Evolutionary conservation across 352 stramenopile species (phyloP).

Genomic region (Phytophthora citricola): DNA sequence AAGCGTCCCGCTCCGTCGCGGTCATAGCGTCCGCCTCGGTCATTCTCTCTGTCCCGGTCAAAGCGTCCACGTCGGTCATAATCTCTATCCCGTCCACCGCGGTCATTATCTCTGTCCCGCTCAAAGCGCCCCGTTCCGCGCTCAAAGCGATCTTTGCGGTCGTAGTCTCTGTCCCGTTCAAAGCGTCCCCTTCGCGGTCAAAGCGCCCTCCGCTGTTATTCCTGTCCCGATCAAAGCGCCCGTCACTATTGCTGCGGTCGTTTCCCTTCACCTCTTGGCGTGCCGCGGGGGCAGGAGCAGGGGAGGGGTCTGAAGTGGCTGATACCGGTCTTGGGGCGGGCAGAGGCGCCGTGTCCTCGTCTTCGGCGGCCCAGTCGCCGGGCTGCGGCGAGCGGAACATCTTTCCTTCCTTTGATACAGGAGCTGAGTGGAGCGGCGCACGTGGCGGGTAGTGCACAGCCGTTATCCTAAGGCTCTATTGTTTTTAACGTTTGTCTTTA

Average conservation of each 20-base stretch:
- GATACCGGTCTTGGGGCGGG: conserved; percentile 9
- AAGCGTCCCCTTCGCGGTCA: conserved; percentile 18
- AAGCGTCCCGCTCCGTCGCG: conserved; percentile 15
- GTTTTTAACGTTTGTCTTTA: neutral
- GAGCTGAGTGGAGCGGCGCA: conserved; percentile 6
- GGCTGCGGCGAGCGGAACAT: conserved; percentile 81
- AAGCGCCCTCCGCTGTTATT: conserved; percentile 7
- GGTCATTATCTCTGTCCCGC: conserved; percentile 5
- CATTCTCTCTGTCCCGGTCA: conserved; percentile 14
- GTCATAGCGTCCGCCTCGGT: neutral
- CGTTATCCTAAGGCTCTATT: neutral
- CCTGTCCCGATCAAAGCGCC: conserved; percentile 29
- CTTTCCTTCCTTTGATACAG: neutral
- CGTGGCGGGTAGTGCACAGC: neutral
- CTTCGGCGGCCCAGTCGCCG: conserved; percentile 79
- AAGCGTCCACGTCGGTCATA: conserved; percentile 10
- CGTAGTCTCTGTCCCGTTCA: conserved; percentile 22
- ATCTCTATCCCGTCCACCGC: conserved; percentile 1
- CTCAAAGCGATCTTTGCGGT: conserved; percentile 20
- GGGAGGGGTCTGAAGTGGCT: neutral
- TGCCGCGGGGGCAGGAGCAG: neutral
- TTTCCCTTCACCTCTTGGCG: conserved; percentile 12
- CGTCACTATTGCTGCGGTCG: conserved; percentile 16
- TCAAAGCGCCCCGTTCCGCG: conserved; percentile 18
- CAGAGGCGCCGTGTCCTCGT: conserved; percentile 54